Base-by-base conservation (phyloP, 2,329 filamentous ascomycete species). In the Verticillium longisporum region DNA sequence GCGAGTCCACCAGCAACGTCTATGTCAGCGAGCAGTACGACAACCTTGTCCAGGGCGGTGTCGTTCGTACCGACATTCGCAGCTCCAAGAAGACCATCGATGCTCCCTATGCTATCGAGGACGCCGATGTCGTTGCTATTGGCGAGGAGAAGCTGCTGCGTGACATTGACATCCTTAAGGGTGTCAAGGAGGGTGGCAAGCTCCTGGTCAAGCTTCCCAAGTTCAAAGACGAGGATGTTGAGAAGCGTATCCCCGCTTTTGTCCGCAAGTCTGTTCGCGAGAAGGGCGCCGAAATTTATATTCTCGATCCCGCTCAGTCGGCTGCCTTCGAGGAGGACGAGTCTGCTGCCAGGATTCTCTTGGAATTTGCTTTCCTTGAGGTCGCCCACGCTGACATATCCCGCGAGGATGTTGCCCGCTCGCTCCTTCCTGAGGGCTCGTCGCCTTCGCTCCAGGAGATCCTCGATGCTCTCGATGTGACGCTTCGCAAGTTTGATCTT, bases 171-270 rank as follows among this genome's bases (percentile, higher is more conserved):
- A 79, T 96, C 26, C 72, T 93, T 38, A 83, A 86, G 65, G 87
- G 83, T 58, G 78, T 94, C 64, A 91, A 90, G 76, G 69, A 83
- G 50, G 85, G 86, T 59, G 90, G 89, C 60, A 88, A 87, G 65
- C 75, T 97, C 55, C 83, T 97, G 60, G 70, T 97, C 53, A 90
- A 88, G 69, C 82, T 95, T 31, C 83, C 91, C 33, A 88, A 87
- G 67, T 86, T 91, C 73, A 97, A 96, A 77, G 86, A 92, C 58
- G 94, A 96, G 55, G 92, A 97, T 38, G 74, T 93, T 6, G 94
- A 98, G 79, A 96, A 96, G 83, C 88, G 90, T 68, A 79, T 99
- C 6, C 85, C 91, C 1, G 80, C 82, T 41, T 73, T 80, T 56
- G 84, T 95, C 65, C 88, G 90, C 71, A 91, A 90, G 75, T 80